Percentiles rank a stretch among this genome's conserved stretches.
Conservation (phyloP, 129 eudicot species). For the Arctium minus region DNA sequence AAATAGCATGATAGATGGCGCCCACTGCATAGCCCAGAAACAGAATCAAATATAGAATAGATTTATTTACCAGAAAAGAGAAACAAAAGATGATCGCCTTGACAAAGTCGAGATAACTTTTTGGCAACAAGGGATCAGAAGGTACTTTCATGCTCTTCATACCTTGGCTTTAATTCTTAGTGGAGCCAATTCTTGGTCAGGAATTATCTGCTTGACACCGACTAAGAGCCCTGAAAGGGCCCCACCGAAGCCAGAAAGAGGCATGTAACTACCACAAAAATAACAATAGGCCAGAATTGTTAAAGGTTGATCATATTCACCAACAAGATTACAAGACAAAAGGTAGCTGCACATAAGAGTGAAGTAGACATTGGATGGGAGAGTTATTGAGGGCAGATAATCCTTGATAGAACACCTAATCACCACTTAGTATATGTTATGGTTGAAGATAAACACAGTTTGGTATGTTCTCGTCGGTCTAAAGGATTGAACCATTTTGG, state of each 20-base stretch:
- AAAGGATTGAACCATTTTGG: too few relatives aligned
- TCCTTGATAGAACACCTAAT: neutral
- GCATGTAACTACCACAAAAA: slow-evolving; percentile 56
- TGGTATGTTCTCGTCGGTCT: too few relatives aligned
- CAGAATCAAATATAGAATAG: neutral
- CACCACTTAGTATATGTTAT: neutral
- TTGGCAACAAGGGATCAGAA: neutral
- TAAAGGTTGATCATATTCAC: neutral
- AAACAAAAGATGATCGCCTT: neutral
- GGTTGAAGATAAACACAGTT: too few relatives aligned
- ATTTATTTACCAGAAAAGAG: neutral
- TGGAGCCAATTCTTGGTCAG: slow-evolving; percentile 71
- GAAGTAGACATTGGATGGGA: neutral
- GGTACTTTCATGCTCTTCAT: slow-evolving; percentile 9
- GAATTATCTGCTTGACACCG: slow-evolving; percentile 79
- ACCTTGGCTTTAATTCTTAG: slow-evolving; percentile 69
- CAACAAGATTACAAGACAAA: neutral
- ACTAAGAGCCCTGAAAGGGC: slow-evolving; percentile 77
- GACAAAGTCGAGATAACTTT: neutral
- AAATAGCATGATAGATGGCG: slow-evolving; percentile 62
- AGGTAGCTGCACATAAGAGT: neutral
- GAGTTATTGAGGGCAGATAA: neutral
- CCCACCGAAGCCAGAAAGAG: slow-evolving; percentile 86
- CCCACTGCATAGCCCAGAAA: slow-evolving; percentile 58
- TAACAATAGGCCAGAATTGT: slow-evolving; percentile 1